These are phyloP conservation scores for Brasilioporus rufonigricans DNA, from an alignment of 768 basidiomycete species.

Conservation along the genomic window DNA sequence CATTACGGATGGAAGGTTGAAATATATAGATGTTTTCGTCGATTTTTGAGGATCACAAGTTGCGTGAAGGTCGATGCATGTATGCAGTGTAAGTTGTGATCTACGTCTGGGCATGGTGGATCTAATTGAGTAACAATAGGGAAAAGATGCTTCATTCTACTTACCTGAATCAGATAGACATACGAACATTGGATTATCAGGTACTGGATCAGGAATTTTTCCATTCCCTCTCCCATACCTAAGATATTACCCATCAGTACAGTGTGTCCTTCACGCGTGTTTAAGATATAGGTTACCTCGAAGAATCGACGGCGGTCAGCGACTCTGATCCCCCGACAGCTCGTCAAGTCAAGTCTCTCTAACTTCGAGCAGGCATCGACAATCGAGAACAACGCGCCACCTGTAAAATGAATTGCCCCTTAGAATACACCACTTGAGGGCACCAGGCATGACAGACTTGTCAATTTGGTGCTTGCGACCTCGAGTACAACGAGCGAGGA, in stretches of 20 bases:
- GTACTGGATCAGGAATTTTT: neutral
- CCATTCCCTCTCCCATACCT: conserved; percentile 29
- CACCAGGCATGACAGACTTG: conserved; percentile 39
- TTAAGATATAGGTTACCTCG: conserved; percentile 37
- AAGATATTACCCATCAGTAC: neutral
- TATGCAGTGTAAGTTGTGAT: neutral
- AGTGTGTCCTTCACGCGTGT: conserved; percentile 8
- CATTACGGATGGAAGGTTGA: too few relatives aligned
- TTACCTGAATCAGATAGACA: too few relatives aligned
- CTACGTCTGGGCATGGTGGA: neutral
- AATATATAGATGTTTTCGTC: too few relatives aligned
- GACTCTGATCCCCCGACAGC: conserved; percentile 61
- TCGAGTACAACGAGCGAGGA: conserved; percentile 45
- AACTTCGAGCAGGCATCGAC: conserved; percentile 56
- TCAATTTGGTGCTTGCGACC: conserved; percentile 57
- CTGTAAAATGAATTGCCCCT: conserved; percentile 31
- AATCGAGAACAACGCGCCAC: conserved; percentile 51
- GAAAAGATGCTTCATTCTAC: neutral
- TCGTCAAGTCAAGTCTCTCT: conserved; percentile 58
- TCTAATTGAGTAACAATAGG: neutral
- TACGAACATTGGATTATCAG: neutral
- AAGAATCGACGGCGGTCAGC: conserved; percentile 64
- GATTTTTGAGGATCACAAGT: neutral
- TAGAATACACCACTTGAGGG: neutral
- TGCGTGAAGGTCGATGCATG: neutral